Evolutionary conservation across 2,329 filamentous ascomycete genomes (phyloP), one percentile per base, ranked within the genome.

Genomic region (Leptographium lundbergii): DNA sequence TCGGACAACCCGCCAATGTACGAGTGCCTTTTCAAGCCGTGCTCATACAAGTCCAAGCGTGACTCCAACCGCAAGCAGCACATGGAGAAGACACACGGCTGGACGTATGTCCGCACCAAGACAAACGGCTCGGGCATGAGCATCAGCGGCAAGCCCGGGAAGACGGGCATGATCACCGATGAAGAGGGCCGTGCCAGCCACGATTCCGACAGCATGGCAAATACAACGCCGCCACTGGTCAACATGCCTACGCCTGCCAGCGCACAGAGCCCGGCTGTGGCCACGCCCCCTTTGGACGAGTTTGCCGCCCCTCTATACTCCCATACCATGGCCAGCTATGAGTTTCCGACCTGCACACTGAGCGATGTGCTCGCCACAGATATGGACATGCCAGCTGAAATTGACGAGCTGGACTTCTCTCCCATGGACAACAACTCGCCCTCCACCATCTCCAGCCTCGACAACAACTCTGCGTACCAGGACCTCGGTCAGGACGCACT

Each of bases 1-100:
- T 91, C 89, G 22, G 75, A 81, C 57, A 79, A 85, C 39, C 91
- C 94, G 5, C 79, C 84, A 51, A 85, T 95, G 75, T 96, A 85
- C 72, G 85, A 89, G 74, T 99, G 94, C 74, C 74, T 84, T 54
- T 97, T 81, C 73, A 80, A 84, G 66, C 87, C 87, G 27, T 97
- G 94, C 78, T 85, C 88, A 0, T 97, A 97, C 76, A 88, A 90
- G 68, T 96, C 91, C 13, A 97, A 97, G 79, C 87, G 91, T 61
- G 88, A 96, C 75, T 94, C 88, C 63, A 97, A 97, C 73, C 95
- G 90, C 81, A 96, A 96, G 71, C 92, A 96, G 73, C 91, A 97
- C 74, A 96, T 96, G 91, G 92, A 97, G 76, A 96, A 96, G 73
- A 87, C 89, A 0, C 91, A 97, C 68, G 86, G 86, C 60, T 96